A percentile compares a stretch with the other conserved stretches of the same genome.
Conservation (phyloP, 805 yeast genomes). For the Saccharomycopsis lassenensis region DNA sequence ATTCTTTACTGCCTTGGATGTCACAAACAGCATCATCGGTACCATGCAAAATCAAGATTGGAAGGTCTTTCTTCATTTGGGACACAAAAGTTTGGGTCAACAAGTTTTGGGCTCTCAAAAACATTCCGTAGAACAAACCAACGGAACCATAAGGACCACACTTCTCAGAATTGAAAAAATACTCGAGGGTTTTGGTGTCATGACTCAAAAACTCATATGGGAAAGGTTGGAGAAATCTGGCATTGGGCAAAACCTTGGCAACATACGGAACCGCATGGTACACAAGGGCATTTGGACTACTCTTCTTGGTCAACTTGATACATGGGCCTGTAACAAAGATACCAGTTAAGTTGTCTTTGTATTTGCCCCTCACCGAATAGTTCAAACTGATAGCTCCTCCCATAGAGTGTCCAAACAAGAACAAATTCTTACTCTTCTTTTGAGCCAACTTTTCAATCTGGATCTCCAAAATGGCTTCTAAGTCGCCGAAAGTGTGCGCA, state of each 20-base stretch:
- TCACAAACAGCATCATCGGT: constrained; percentile 51
- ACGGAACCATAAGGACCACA: constrained; percentile 48
- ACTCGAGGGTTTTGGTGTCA: no score
- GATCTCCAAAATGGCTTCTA: constrained; percentile 43
- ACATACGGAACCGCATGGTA: constrained; percentile 32
- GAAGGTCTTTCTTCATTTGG: constrained; percentile 26
- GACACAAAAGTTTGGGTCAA: constrained; percentile 26
- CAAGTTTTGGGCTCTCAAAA: constrained; percentile 48
- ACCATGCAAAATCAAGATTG: constrained; percentile 54
- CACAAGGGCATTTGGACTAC: constrained; percentile 40
- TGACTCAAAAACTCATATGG: no score
- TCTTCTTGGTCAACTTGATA: constrained; percentile 43
- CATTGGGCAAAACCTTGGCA: constrained; percentile 34
- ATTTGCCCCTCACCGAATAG: constrained; percentile 47
- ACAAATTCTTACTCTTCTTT: constrained; percentile 30
- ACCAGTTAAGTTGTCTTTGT: constrained; percentile 34
- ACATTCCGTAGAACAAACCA: constrained; percentile 46
- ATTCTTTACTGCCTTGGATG: constrained; percentile 34
- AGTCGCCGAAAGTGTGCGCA: constrained; percentile 41
- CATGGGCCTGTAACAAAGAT: constrained; percentile 50
- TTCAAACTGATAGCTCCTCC: constrained; percentile 67
- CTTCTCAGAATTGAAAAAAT: no score
- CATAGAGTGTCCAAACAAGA: constrained; percentile 65
- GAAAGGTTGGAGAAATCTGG: no score
- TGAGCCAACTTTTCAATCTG: constrained; percentile 20